Evolutionary conservation across 305 asterid species (phyloP).

Genomic region (Solanum aculeatissimum): DNA sequence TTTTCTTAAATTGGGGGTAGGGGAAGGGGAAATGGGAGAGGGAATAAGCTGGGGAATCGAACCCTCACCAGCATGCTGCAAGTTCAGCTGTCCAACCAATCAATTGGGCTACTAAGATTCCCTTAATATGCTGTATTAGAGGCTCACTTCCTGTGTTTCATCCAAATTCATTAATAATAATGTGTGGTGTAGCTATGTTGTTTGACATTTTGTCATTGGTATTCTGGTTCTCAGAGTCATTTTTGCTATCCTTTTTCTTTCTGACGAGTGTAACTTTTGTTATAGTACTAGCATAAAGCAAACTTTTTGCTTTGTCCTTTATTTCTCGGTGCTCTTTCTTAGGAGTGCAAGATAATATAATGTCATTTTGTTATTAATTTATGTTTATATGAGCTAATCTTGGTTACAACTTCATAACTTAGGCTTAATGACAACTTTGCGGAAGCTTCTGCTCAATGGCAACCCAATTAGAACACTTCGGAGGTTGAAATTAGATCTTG

Average conservation of each 20-base stretch:
- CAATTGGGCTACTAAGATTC: too few species aligned
- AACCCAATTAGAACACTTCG: constrained; percentile 93
- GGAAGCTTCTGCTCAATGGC: constrained; percentile 85
- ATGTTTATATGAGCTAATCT: constrained; percentile 10
- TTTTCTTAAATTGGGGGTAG: too few species aligned
- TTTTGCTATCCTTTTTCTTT: neutral
- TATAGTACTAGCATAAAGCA: neutral
- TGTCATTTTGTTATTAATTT: neutral
- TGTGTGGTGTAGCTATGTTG: neutral
- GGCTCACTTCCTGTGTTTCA: neutral
- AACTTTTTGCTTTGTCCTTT: neutral
- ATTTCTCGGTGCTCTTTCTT: neutral
- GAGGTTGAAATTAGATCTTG: constrained; percentile 42
- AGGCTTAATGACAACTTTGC: constrained; percentile 91
- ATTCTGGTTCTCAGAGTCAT: neutral
- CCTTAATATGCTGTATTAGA: constrained; percentile 35
- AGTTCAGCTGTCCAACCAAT: too few species aligned
- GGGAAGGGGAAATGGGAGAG: too few species aligned
- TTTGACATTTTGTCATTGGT: neutral
- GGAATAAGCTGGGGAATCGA: too few species aligned
- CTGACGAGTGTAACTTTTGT: neutral
- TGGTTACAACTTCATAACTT: constrained; percentile 11
- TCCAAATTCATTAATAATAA: neutral
- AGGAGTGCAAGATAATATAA: neutral
- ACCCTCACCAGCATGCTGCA: too few species aligned